A percentile compares a stretch with the other conserved stretches of the same genome.
Evolutionary conservation across 1,284 basidiomycete genomes (phyloP).

Genomic region (Cronartium ribicola): DNA sequence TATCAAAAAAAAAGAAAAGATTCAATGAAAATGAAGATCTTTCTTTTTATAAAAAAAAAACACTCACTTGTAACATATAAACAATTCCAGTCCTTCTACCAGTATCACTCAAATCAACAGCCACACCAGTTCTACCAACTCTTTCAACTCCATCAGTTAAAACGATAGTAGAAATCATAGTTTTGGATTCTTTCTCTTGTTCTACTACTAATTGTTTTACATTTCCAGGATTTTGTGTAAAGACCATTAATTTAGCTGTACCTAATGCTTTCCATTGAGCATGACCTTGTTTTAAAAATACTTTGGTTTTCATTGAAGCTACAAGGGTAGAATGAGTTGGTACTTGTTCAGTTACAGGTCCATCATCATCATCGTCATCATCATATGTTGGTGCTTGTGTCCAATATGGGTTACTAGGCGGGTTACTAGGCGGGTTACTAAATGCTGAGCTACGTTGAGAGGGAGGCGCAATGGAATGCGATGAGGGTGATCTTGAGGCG

Average conservation of each 20-base stretch:
- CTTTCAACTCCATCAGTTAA: conserved; percentile 92
- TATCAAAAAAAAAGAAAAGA: not conserved
- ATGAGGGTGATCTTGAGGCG: conserved; percentile 8
- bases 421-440: not conserved
- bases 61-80: conserved; percentile 88
- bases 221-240: conserved; percentile 70
- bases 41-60: no score
- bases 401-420: not conserved
- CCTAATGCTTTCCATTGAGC: conserved; percentile 96
- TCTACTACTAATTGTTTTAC: conserved; percentile 95
- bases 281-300: conserved; percentile 91
- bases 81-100: conserved; percentile 89
- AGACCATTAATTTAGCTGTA: conserved; percentile 75
- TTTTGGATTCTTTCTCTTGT: conserved; percentile 67
- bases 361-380: conserved; percentile 13
- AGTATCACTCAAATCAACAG: conserved; percentile 86
- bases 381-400: not conserved
- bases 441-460: not conserved
- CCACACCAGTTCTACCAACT: conserved; percentile 94
- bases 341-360: not conserved
- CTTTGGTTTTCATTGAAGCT: conserved; percentile 97
- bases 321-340: conserved; percentile 57
- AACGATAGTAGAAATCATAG: conserved; percentile 88
- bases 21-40: not conserved
- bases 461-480: not conserved